A percentile compares a stretch with the other conserved stretches of the same genome.
Conservation (phyloP, 1,284 basidiomycete species). For the Sporisorium scitamineum region DNA sequence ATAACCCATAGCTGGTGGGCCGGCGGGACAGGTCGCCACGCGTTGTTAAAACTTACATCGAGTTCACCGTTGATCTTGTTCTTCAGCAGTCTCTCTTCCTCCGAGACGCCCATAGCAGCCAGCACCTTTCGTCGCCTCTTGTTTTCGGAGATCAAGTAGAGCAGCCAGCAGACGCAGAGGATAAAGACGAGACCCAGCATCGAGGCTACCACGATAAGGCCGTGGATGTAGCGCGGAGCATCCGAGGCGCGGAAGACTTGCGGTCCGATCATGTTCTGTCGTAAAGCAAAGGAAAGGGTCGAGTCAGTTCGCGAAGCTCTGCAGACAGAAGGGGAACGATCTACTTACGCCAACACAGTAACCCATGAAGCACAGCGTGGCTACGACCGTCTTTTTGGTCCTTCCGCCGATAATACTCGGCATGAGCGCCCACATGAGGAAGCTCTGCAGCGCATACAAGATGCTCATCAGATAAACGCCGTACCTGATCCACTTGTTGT, state of each 20-base stretch:
- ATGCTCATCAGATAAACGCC: conserved; percentile 61
- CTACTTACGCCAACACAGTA: conserved; percentile 61
- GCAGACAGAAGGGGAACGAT: neutral
- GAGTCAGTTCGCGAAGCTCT: conserved; percentile 11
- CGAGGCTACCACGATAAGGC: conserved; percentile 56
- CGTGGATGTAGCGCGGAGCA: conserved; percentile 65
- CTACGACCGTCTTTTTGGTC: conserved; percentile 65
- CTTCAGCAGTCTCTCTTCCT: conserved; percentile 33
- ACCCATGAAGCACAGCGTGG: conserved; percentile 60
- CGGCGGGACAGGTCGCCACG: conserved; percentile 2
- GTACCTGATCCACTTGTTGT: conserved; percentile 61
- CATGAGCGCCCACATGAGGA: conserved; percentile 64
- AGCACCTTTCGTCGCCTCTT: conserved; percentile 26
- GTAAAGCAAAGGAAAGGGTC: neutral
- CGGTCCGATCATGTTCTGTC: conserved; percentile 42
- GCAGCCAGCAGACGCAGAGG: conserved; percentile 22
- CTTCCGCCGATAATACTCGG: conserved; percentile 66
- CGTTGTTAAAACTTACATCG: conserved; percentile 15
- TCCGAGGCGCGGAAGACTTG: conserved; percentile 65
- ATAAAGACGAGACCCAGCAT: conserved; percentile 29
- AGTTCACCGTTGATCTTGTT: conserved; percentile 45
- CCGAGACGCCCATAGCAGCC: conserved; percentile 24
- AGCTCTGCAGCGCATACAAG: conserved; percentile 59
- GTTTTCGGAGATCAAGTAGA: conserved; percentile 28
- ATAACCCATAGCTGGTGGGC: no score